Evolutionary conservation across 768 basidiomycete species (phyloP).

Genomic region (Aureoboletus auriporus): DNA sequence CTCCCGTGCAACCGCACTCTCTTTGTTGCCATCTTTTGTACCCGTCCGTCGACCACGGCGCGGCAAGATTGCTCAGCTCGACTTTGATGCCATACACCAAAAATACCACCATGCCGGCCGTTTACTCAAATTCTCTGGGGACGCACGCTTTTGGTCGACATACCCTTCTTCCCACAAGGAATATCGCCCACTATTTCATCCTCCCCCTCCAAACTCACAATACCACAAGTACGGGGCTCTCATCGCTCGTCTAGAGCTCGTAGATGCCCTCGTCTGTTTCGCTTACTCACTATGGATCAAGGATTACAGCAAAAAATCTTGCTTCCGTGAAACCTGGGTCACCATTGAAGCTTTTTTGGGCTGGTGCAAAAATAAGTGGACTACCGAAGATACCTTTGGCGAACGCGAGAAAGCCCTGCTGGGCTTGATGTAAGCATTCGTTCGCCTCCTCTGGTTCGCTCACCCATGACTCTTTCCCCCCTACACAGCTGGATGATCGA

Average conservation of each 20-base stretch:
- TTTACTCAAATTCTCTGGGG: conserved; percentile 79
- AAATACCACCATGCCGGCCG: conserved; percentile 69
- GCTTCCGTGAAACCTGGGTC: conserved; percentile 60
- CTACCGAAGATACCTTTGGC: conserved; percentile 36
- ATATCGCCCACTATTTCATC: conserved; percentile 57
- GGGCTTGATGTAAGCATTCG: conserved; percentile 69
- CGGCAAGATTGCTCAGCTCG: conserved; percentile 43
- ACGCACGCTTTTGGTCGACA: conserved; percentile 73
- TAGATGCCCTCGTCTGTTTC: conserved; percentile 81
- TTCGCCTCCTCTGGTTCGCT: conserved; percentile 16
- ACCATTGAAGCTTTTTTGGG: conserved; percentile 66
- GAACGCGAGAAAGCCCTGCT: conserved; percentile 58
- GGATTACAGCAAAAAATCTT: conserved; percentile 54
- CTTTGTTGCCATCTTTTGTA: conserved; percentile 35
- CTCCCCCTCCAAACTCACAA: conserved; percentile 60
- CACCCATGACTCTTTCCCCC: conserved; percentile 21
- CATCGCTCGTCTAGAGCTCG: conserved; percentile 73
- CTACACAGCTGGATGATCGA: conserved; percentile 70
- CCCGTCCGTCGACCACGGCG: conserved; percentile 68
- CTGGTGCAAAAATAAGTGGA: conserved; percentile 74
- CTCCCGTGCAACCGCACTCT: conserved; percentile 24
- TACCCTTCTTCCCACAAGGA: conserved; percentile 62
- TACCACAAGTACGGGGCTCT: conserved; percentile 75
- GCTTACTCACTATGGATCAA: conserved; percentile 80
- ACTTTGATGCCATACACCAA: conserved; percentile 62